Evolutionary conservation across 805 yeast species (phyloP).

Genomic region (Saccharomyces eubayanus): DNA sequence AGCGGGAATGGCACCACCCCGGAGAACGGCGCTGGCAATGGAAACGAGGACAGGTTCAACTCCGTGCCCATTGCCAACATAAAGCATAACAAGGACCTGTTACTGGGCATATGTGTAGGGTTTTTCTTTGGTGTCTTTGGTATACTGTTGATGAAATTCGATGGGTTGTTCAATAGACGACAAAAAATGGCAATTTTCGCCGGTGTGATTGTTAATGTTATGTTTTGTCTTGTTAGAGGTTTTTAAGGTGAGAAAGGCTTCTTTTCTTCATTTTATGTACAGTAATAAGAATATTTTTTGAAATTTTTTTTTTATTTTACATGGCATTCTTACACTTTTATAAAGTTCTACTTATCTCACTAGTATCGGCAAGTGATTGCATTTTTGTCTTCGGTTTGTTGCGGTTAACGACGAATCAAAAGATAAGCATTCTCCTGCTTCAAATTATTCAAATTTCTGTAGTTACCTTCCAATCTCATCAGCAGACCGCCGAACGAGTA

Average conservation of each 20-base stretch:
- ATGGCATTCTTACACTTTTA: background rate
- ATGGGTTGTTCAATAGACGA: conserved; percentile 52
- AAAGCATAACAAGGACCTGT: conserved; percentile 54
- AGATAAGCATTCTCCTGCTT: conserved; percentile 92
- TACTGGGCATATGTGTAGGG: conserved; percentile 66
- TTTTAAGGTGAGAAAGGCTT: conserved; percentile 1
- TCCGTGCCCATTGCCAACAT: conserved; percentile 33
- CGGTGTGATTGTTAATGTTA: conserved; percentile 61
- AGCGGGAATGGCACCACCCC: conserved; percentile 40
- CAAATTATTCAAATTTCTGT: conserved; percentile 76
- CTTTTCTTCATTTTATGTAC: background rate
- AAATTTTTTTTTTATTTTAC: background rate
- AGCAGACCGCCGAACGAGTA: conserved; percentile 93
- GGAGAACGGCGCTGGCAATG: conserved; percentile 54
- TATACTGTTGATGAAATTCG: conserved; percentile 52
- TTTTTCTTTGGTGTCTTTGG: conserved; percentile 68
- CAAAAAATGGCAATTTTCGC: conserved; percentile 61
- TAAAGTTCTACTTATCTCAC: background rate
- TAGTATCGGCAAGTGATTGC: background rate
- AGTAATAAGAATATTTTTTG: background rate
- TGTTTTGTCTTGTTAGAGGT: conserved; percentile 51
- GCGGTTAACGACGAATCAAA: conserved; percentile 55
- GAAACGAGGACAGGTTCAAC: conserved; percentile 38
- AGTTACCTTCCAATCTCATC: conserved; percentile 90
- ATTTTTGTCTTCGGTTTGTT: background rate